These are phyloP conservation scores for Quercus rubra DNA, from an alignment of 306 rosid genomes.

Conservation along the genomic window DNA sequence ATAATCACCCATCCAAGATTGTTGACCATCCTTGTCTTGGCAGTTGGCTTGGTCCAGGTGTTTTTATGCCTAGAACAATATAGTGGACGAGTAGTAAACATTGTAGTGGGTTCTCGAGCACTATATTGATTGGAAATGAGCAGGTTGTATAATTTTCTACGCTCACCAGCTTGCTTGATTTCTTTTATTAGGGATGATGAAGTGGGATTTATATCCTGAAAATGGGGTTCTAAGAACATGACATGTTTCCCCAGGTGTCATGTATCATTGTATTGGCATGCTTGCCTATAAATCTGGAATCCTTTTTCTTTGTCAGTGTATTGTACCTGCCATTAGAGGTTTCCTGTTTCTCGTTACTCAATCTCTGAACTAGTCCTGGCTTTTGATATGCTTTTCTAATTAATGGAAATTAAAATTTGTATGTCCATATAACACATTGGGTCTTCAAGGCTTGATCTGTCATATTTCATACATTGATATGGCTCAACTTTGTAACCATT, in stretches of 20 bases:
- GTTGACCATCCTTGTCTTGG: not conserved
- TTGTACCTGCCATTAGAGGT: not conserved
- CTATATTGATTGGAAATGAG: not conserved
- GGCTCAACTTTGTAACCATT: constrained; percentile 8
- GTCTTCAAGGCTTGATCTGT: not conserved
- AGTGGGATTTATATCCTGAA: not conserved
- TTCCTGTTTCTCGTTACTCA: not conserved
- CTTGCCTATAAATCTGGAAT: not conserved
- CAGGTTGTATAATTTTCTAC: not conserved
- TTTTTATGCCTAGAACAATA: not conserved
- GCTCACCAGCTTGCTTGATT: not conserved
- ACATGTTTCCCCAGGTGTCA: not conserved
- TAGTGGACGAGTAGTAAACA: not conserved
- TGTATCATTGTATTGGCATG: not conserved
- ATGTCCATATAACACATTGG: not conserved
- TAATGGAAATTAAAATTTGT: not conserved
- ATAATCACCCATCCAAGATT: not conserved
- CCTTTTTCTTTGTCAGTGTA: not conserved
- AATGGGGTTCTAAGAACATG: not conserved
- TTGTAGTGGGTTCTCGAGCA: not conserved
- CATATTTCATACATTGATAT: not conserved
- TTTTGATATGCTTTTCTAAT: not conserved
- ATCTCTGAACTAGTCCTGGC: not conserved
- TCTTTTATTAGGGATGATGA: not conserved
- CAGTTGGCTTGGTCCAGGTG: not conserved